Conservation (phyloP, 345 rosid species). For the Populus simonii region DNA sequence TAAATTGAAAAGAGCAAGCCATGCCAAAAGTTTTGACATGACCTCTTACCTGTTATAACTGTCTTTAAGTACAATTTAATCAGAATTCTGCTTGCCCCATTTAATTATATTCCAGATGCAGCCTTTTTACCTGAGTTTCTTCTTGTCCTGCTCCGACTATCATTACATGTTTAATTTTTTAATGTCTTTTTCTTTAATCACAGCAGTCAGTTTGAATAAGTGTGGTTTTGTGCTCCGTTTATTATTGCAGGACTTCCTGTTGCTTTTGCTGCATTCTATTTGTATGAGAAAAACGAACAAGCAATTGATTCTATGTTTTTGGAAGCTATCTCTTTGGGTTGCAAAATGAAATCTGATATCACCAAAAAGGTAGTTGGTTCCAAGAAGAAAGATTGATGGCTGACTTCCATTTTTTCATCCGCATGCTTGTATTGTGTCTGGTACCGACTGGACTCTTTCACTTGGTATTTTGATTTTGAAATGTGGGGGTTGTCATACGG, state of each 20-base stretch:
- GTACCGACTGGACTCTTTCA: neutral
- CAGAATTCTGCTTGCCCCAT: neutral
- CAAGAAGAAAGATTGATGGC: conserved; percentile 46
- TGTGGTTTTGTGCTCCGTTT: neutral
- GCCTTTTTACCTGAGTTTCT: neutral
- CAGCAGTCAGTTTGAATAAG: neutral
- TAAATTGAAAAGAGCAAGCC: too few species aligned
- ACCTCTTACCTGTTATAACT: neutral
- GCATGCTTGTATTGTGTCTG: neutral
- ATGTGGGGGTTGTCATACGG: neutral
- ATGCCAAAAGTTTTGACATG: neutral
- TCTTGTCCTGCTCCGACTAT: neutral
- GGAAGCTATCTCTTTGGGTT: conserved; percentile 38
- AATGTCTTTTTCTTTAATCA: neutral
- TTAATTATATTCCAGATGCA: neutral
- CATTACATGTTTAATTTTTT: neutral
- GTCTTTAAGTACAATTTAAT: neutral
- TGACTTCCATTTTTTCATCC: neutral
- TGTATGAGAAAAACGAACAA: conserved; percentile 64
- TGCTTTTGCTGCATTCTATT: conserved; percentile 46
- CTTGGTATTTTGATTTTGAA: conserved; percentile 1
- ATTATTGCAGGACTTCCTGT: conserved; percentile 58
- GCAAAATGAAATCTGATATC: conserved; percentile 47
- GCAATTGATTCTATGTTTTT: conserved; percentile 52
- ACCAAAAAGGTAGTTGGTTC: conserved; percentile 32